These are phyloP conservation scores for Mimosa bimucronata DNA, from an alignment of 306 rosid genomes.

Conservation along the genomic window DNA sequence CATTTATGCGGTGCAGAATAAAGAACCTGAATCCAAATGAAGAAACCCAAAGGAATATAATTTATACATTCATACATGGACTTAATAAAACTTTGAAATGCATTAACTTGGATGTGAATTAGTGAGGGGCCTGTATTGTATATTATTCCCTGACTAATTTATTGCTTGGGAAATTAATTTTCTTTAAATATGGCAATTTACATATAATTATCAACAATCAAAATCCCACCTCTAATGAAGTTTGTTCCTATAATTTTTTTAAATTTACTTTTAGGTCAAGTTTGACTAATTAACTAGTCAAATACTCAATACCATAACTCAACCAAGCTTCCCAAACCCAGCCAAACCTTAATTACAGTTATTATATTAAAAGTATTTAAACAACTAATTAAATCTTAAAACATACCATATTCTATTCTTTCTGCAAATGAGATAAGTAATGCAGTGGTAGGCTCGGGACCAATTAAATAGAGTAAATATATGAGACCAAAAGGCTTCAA, in stretches of 20 bases:
- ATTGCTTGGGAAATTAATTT: background rate
- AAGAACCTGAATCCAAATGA: background rate
- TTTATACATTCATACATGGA: background rate
- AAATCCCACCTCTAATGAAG: background rate
- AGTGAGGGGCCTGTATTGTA: background rate
- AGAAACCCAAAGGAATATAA: background rate
- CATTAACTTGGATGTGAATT: background rate
- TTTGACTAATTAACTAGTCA: background rate
- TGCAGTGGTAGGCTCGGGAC: too few relatives aligned
- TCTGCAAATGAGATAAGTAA: background rate
- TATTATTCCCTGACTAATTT: background rate
- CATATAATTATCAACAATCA: background rate
- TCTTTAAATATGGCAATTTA: background rate
- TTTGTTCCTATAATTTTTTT: background rate
- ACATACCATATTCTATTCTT: background rate
- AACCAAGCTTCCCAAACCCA: background rate
- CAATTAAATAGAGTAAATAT: background rate
- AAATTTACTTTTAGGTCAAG: background rate
- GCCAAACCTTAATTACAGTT: too few relatives aligned
- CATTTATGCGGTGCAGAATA: background rate
- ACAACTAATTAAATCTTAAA: too few relatives aligned
- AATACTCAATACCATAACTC: background rate
- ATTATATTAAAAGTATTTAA: too few relatives aligned
- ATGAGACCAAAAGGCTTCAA: background rate
- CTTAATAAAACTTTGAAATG: background rate